phyloP scores from a whole-genome alignment of 805 yeast genomes.

The Metschnikowia shivogae region DNA sequence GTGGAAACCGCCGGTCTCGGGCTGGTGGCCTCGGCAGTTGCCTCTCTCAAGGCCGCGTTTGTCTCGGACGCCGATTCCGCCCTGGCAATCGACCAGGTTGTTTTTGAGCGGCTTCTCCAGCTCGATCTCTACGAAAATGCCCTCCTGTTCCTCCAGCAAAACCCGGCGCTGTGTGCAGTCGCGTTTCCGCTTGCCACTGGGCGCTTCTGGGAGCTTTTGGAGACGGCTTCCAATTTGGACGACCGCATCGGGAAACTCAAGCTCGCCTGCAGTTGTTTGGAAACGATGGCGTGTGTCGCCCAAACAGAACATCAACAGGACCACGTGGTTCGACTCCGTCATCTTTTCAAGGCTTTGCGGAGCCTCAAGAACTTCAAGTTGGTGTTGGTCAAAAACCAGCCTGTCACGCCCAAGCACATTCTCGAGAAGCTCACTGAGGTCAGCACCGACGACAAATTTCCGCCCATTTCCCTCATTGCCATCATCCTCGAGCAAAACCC shows the following conservation, averaged over 20 bases:
- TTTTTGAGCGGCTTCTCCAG: constrained; percentile 28
- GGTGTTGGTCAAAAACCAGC: constrained; percentile 11
- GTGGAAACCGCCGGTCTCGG: constrained; percentile 22
- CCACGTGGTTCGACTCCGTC: constrained; percentile 24
- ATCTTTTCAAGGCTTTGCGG: constrained; percentile 33
- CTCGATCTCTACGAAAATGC: constrained; percentile 27
- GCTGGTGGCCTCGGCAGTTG: constrained; percentile 19
- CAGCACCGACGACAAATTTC: constrained; percentile 9
- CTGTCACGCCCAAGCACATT: constrained; percentile 17
- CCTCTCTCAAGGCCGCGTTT: constrained; percentile 23
- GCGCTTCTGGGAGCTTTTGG: constrained; percentile 34
- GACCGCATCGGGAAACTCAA: constrained; percentile 30
- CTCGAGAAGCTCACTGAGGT: constrained; percentile 10
- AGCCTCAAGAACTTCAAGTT: constrained; percentile 35
- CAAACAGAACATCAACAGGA: constrained; percentile 11
- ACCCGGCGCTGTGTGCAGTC: constrained; percentile 10
- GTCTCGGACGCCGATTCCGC: constrained; percentile 9
- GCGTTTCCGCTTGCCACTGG: constrained; percentile 13
- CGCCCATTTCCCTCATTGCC: constrained; percentile 29
- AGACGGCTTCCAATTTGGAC: constrained; percentile 28
- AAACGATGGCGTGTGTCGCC: constrained; percentile 14
- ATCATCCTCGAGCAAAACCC: constrained; percentile 52
- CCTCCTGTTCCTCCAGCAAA: constrained; percentile 13
- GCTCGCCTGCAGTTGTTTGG: constrained; percentile 24
- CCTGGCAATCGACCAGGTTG: constrained; percentile 17